These are phyloP conservation scores for Lachancea lanzarotensis DNA, from an alignment of 805 yeast species.

Conservation along the genomic window DNA sequence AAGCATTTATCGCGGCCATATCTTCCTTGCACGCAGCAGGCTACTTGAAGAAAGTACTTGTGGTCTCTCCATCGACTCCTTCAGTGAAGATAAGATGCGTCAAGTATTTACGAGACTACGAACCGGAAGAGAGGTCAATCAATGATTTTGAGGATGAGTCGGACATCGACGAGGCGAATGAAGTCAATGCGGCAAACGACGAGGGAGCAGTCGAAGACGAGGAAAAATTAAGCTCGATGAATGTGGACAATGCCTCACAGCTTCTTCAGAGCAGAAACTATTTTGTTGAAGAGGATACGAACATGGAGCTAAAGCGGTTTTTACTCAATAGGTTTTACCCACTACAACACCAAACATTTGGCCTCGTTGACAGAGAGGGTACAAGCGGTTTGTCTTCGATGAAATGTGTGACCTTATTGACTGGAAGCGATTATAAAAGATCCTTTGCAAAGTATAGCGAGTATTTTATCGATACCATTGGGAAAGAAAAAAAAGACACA, in stretches of 20 bases:
- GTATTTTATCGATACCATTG: slow-evolving; percentile 37
- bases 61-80: slow-evolving; percentile 40
- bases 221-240: slow-evolving; percentile 28
- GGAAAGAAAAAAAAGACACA: slow-evolving; percentile 26
- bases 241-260: slow-evolving; percentile 23
- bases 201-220: slow-evolving; percentile 28
- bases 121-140: slow-evolving; percentile 22
- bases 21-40: slow-evolving; percentile 40
- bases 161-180: slow-evolving; percentile 25
- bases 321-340: slow-evolving; percentile 53
- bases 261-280: slow-evolving; percentile 24
- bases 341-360: slow-evolving; percentile 55
- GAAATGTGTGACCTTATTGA: slow-evolving; percentile 42
- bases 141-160: slow-evolving; percentile 24
- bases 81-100: slow-evolving; percentile 44
- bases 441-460: slow-evolving; percentile 49
- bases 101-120: slow-evolving; percentile 38
- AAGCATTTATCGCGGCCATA: slow-evolving; percentile 45
- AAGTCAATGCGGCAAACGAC: slow-evolving; percentile 26
- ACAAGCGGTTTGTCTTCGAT: slow-evolving; percentile 53
- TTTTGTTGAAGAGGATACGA: slow-evolving; percentile 18
- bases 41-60: slow-evolving; percentile 45
- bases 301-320: slow-evolving; percentile 10
- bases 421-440: slow-evolving; percentile 50
- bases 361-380: slow-evolving; percentile 37